A percentile compares a stretch with the other conserved stretches of the same genome.
These are phyloP conservation scores for Teratosphaeria viscida DNA, from an alignment of 2,329 filamentous ascomycete species.

Conservation along the genomic window DNA sequence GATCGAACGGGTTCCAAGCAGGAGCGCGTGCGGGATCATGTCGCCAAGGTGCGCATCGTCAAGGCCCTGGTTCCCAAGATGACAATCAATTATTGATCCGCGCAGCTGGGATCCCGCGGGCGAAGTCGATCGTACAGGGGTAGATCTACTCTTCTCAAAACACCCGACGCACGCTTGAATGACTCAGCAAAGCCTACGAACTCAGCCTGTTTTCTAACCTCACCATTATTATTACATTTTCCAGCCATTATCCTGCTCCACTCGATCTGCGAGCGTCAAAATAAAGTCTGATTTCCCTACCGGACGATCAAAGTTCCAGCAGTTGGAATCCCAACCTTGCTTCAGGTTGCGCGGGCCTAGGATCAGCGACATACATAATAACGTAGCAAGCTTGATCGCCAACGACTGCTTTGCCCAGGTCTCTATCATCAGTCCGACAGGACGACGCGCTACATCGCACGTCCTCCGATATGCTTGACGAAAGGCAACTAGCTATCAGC, in stretches of 20 bases:
- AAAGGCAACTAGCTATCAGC: constrained; percentile 62
- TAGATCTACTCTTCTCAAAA: neutral
- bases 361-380: neutral
- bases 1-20: neutral
- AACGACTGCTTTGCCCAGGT: neutral
- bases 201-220: neutral
- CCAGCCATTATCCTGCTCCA: too few species aligned
- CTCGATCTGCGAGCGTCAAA: too few species aligned
- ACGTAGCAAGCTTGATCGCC: neutral
- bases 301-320: too few species aligned
- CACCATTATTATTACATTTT: neutral
- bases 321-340: neutral
- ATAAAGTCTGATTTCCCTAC: too few species aligned
- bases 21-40: neutral
- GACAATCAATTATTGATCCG: neutral
- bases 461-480: constrained; percentile 49
- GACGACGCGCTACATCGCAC: neutral
- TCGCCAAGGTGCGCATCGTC: neutral
- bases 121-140: neutral
- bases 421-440: neutral
- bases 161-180: neutral
- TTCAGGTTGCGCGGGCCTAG: neutral
- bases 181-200: neutral
- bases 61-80: neutral
- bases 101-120: too few species aligned